These are phyloP conservation scores for Mentha longifolia DNA, from an alignment of 257 asterid genomes.

Conservation along the genomic window DNA sequence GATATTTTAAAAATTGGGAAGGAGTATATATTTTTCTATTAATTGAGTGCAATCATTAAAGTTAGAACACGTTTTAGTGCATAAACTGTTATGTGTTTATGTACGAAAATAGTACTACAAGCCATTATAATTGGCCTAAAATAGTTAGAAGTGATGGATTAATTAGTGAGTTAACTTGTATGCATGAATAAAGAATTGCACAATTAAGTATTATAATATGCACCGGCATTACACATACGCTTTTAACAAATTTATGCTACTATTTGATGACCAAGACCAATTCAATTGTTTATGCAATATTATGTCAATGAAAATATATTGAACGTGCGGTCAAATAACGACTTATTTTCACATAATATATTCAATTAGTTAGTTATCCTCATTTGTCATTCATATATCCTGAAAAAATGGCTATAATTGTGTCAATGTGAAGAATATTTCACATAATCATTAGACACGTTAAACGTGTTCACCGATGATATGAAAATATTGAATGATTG, in stretches of 20 bases:
- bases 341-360: background rate
- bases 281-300: background rate
- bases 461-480: no score
- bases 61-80: no score
- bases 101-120: no score
- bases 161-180: background rate
- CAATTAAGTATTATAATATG: background rate
- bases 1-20: no score
- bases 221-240: background rate
- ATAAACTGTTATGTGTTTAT: no score
- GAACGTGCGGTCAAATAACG: background rate
- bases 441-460: no score
- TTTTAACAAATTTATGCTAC: background rate
- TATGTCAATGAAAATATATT: slow-evolving; percentile 2
- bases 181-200: background rate
- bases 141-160: no score
- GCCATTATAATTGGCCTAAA: no score
- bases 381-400: background rate
- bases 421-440: background rate
- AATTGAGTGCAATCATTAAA: no score
- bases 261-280: background rate
- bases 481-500: no score
- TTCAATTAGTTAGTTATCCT: background rate
- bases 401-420: background rate
- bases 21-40: no score